Evolutionary conservation across 805 yeast species (phyloP).

Genomic region (Metschnikowia lochheadii): DNA sequence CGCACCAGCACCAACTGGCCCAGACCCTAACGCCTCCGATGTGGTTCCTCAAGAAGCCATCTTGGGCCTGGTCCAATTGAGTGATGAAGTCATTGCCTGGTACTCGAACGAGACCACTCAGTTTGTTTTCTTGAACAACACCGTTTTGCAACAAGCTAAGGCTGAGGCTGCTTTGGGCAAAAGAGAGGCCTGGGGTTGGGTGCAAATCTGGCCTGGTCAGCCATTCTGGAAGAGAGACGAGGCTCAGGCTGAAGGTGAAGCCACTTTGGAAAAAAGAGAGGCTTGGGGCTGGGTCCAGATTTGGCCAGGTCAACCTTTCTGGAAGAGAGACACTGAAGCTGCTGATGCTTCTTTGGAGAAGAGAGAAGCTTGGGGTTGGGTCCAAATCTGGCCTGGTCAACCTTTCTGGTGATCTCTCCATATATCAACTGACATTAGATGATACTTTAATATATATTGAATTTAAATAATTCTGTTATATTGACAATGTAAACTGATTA

Average conservation of each 20-base stretch:
- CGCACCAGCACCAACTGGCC: background rate
- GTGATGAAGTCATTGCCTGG: slow-evolving; percentile 11
- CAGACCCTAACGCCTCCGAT: background rate
- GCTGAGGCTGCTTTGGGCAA: slow-evolving; percentile 9
- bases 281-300: slow-evolving; percentile 1
- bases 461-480: too few relatives aligned
- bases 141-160: slow-evolving; percentile 15
- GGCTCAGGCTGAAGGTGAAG: slow-evolving; percentile 6
- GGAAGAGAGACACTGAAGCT: slow-evolving; percentile 13
- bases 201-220: slow-evolving; percentile 11
- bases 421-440: too few relatives aligned
- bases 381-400: slow-evolving; percentile 8
- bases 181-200: slow-evolving; percentile 18
- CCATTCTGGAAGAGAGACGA: slow-evolving; percentile 14
- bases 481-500: too few relatives aligned
- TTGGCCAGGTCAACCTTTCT: slow-evolving; percentile 7
- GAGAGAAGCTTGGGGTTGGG: slow-evolving; percentile 9
- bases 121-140: slow-evolving; percentile 16
- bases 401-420: slow-evolving; percentile 6
- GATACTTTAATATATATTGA: too few relatives aligned
- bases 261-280: background rate
- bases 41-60: slow-evolving; percentile 15
- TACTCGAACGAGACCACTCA: slow-evolving; percentile 10
- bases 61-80: slow-evolving; percentile 11
- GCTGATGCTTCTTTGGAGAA: slow-evolving; percentile 8